Base-by-base conservation (phyloP, 2,329 filamentous ascomycete genomes). In the Colletotrichum viniferum region DNA sequence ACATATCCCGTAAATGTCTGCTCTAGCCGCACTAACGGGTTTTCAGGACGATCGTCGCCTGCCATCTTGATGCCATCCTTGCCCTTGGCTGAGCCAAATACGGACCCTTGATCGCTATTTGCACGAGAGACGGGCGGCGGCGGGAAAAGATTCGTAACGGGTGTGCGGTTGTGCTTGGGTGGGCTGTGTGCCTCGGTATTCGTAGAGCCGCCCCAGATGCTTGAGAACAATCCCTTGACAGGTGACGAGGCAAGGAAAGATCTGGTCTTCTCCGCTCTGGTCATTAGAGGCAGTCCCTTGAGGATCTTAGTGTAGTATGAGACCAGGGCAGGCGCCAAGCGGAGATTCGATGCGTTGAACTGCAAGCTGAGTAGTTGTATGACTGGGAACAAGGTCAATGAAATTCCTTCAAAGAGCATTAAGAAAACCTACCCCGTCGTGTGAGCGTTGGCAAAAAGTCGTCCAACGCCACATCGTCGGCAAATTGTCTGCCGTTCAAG, bases 1-100 rank as follows among this genome's bases (percentile, higher is more conserved):
- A 96, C 91, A 80, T 97, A 97, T 24, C 94, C 94, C 1, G 93
- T 93, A 78, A 98, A 94, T 0, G 95, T 96, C 79, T 97, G 94
- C 83, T 98, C 96, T 3, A 98, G 86, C 66, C 92, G 92, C 62
- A 93, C 89, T 4, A 96, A 86, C 0, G 93, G 93, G 81, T 93
- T 94, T 73, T 93, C 88, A 1, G 90, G 90, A 71, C 84, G 85
- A n/a, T 90, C 89, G n/a, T 91, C 90, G 77, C 82, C 78, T 28
- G 82, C 86, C 26, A 85, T 78, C 38, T 86, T 84, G 65, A 86
- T 82, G 8, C 83, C 84, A 75, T 85, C 87, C 79, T 84, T 88
- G 81, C 86, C 89, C 78, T 84, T 88, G 76, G 87, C 85, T 26
- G 91, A 90, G 67, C 90, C 89, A 73, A 90, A 88, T 64, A 92